Conservation (phyloP, 768 basidiomycete species). For the Kwoniella shandongensis region DNA sequence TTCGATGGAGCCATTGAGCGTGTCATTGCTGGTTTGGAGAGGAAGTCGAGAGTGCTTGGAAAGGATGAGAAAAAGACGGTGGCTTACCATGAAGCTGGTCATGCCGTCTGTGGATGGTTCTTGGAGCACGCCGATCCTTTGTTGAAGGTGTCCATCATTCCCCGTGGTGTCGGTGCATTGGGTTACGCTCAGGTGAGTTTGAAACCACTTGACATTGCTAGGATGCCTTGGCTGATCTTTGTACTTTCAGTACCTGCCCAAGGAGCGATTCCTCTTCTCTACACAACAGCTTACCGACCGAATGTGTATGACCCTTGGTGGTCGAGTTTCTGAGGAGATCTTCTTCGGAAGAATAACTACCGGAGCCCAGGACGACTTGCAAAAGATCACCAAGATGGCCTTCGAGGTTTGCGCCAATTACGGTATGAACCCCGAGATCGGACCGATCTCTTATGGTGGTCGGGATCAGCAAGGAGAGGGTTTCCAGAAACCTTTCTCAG, state of each 20-base stretch:
- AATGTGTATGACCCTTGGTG: slow-evolving; percentile 98
- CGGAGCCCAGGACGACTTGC: slow-evolving; percentile 95
- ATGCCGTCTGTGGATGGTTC: slow-evolving; percentile 98
- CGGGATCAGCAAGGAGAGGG: slow-evolving; percentile 75
- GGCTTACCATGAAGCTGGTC: slow-evolving; percentile 98
- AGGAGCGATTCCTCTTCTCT: slow-evolving; percentile 91
- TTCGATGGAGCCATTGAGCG: slow-evolving; percentile 98
- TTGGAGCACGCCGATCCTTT: slow-evolving; percentile 95
- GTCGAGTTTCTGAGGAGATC: slow-evolving; percentile 96
- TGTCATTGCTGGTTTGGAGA: slow-evolving; percentile 93
- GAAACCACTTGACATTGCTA: no score
- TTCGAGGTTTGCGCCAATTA: slow-evolving; percentile 90
- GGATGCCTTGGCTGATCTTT: not conserved
- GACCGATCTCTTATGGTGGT: slow-evolving; percentile 95
- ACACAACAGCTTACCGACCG: slow-evolving; percentile 91
- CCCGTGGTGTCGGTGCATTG: slow-evolving; percentile 88
- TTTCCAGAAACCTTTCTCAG: slow-evolving; percentile 97
- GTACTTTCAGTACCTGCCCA: slow-evolving; percentile 70
- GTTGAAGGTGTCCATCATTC: slow-evolving; percentile 97
- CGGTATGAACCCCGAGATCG: slow-evolving; percentile 93
- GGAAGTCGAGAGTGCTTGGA: slow-evolving; percentile 89
- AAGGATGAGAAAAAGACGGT: slow-evolving; percentile 97
- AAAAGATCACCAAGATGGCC: slow-evolving; percentile 97
- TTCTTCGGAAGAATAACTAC: slow-evolving; percentile 95
- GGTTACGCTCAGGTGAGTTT: slow-evolving; percentile 83